Percentiles rank a stretch among this genome's conserved stretches.
phyloP scores from a whole-genome alignment of 1,139 yeast species.

The Candida tropicalis region DNA sequence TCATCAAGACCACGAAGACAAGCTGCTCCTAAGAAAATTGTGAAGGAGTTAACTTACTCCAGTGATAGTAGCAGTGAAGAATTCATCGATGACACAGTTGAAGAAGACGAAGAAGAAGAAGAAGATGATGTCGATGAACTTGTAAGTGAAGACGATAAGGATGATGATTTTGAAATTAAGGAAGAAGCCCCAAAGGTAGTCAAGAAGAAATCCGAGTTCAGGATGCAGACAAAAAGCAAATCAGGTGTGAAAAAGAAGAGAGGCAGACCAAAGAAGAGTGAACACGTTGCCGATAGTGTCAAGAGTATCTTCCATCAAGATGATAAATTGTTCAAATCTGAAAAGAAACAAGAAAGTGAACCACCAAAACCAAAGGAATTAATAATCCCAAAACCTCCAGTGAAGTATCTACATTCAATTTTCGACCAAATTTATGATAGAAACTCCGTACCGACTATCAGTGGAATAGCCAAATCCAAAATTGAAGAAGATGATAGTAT shows the following conservation, averaged over 20 bases:
- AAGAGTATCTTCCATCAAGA: slow-evolving; percentile 40
- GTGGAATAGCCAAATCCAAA: slow-evolving; percentile 28
- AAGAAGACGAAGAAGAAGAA: slow-evolving; percentile 23
- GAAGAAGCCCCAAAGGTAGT: slow-evolving; percentile 13
- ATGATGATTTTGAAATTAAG: slow-evolving; percentile 14
- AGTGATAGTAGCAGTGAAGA: slow-evolving; percentile 8
- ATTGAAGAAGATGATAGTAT: slow-evolving; percentile 10
- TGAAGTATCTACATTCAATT: slow-evolving; percentile 14
- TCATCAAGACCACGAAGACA: slow-evolving; percentile 6
- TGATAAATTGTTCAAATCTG: slow-evolving; percentile 19
- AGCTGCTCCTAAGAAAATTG: slow-evolving; percentile 5
- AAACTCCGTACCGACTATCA: slow-evolving; percentile 27
- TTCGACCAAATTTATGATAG: slow-evolving; percentile 13
- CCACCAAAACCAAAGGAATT: slow-evolving; percentile 4
- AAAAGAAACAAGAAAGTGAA: slow-evolving; percentile 1
- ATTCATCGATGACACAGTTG: slow-evolving; percentile 10
- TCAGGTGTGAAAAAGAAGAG: slow-evolving; percentile 16
- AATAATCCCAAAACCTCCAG: neutral
- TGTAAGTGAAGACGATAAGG: slow-evolving; percentile 11
- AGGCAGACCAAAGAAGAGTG: slow-evolving; percentile 42
- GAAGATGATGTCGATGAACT: slow-evolving; percentile 26
- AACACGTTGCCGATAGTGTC: slow-evolving; percentile 32
- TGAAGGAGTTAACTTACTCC: slow-evolving; percentile 5
- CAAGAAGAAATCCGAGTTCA: slow-evolving; percentile 7
- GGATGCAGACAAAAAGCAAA: neutral